phyloP scores from a whole-genome alignment of 2,329 filamentous ascomycete genomes.

The Aurifilum marmelostoma region DNA sequence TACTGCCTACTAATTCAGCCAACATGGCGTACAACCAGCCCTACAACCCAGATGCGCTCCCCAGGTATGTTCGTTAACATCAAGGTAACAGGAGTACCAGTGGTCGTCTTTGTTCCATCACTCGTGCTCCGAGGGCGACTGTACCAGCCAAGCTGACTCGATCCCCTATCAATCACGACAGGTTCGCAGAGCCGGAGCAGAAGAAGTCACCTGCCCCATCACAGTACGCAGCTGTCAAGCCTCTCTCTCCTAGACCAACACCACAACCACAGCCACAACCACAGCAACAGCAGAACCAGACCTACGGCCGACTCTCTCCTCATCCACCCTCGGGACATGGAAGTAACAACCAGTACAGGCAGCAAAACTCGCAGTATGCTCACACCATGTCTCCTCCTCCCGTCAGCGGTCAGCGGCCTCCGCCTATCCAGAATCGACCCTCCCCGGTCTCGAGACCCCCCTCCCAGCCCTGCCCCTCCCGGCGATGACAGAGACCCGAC shows the following conservation, averaged over 20 bases:
- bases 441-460: slow-evolving; percentile 63
- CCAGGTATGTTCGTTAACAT: slow-evolving; percentile 66
- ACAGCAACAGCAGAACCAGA: slow-evolving; percentile 29
- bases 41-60: slow-evolving; percentile 93
- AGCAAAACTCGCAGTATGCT: slow-evolving; percentile 35
- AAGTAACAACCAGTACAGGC: slow-evolving; percentile 27
- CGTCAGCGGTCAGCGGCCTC: slow-evolving; percentile 46
- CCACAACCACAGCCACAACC: background rate
- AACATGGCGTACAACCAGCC: slow-evolving; percentile 92
- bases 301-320: slow-evolving; percentile 22
- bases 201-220: slow-evolving; percentile 34
- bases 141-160: slow-evolving; percentile 18
- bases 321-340: slow-evolving; percentile 21
- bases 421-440: slow-evolving; percentile 51
- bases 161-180: slow-evolving; percentile 33
- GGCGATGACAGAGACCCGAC: slow-evolving; percentile 64
- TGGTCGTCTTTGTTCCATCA: too few species aligned
- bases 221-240: slow-evolving; percentile 53
- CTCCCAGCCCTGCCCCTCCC: slow-evolving; percentile 63
- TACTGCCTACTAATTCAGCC: slow-evolving; percentile 12
- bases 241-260: slow-evolving; percentile 47
- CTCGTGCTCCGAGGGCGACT: background rate
- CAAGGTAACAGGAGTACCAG: background rate
- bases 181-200: slow-evolving; percentile 56
- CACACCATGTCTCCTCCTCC: slow-evolving; percentile 55